Base-by-base conservation (phyloP, 257 asterid genomes). In the Solanum habrochaites region DNA sequence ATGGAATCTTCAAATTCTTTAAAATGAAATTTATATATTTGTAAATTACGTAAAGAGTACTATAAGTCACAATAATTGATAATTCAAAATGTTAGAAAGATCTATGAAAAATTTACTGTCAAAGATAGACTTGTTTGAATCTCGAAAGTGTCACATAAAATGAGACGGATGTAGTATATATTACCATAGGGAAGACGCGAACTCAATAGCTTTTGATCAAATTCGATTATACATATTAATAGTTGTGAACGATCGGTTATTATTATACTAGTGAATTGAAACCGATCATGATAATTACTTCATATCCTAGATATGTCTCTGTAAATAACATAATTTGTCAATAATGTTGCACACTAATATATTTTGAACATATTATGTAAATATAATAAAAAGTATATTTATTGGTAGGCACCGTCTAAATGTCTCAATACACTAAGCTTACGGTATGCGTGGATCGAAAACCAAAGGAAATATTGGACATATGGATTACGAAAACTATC, bases 171-270 rank as follows among this genome's bases (percentile, higher is more conserved):
- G 0, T 1, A 37, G 39, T 37, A 37, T 73, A 5, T 37, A 67
- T 67, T 27, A 1, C 0, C 21, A 67, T 49, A 2, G 14, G n/a
- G 23, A 31, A 31, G 0, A 70, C 13, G 0, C 5, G 2, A 25
- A n/a, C 2, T 25, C 35, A 6, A 25, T 25, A 64, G 18, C 18
- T 64, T 64, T 64, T 64, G 4, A 4, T 64, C 18, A 11, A 64
- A 64, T n/a, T 2, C 12, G 6, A 49, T 23, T 62, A 23, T 62
- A 64, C 5, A 66, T 25, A 25, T 25, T 25, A 25, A 4, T 25
- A 11, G 0, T 64, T 64, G 16, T n/a, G 16, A 1, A 64, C 2
- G n/a, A 4, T 62, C 7, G 15, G 0, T 62, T 62, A 60, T 64
- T n/a, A 64, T 25, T 66, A 66, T 66, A 66, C 18, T 11, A 62